Evolutionary conservation across 129 eudicot species (phyloP).

Genomic region (Heracleum sosnowskyi): DNA sequence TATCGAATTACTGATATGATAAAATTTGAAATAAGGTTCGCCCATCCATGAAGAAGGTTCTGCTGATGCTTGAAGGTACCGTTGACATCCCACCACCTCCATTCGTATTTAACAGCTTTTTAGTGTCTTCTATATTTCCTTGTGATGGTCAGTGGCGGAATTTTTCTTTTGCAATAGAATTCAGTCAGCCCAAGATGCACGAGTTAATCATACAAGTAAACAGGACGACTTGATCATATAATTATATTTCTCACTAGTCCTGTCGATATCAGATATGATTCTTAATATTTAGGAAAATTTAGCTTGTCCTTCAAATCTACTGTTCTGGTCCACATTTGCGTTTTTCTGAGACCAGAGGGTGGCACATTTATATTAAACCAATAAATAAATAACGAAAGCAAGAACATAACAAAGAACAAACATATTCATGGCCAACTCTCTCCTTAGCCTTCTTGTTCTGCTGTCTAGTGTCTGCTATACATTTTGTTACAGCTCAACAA

Average conservation of each 20-base stretch:
- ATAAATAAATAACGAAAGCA: background rate
- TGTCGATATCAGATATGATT: background rate
- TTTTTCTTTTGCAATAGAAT: no score
- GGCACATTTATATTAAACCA: background rate
- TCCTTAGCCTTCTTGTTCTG: background rate
- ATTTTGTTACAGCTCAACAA: slow-evolving; percentile 16
- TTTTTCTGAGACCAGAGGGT: background rate
- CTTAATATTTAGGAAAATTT: no score
- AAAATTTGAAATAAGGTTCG: no score
- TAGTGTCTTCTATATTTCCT: no score
- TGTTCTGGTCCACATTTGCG: background rate
- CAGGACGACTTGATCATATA: no score
- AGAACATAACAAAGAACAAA: background rate
- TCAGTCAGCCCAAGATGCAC: no score
- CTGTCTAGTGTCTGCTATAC: background rate
- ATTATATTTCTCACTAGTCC: background rate
- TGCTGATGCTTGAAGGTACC: no score
- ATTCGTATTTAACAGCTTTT: no score
- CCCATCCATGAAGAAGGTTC: no score
- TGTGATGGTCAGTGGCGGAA: no score
- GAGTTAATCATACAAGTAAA: no score
- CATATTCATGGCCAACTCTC: background rate
- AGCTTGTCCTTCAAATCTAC: background rate
- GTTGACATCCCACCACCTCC: no score
- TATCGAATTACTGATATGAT: background rate